phyloP scores from a whole-genome alignment of 768 basidiomycete species.

The Collybia sp. region DNA sequence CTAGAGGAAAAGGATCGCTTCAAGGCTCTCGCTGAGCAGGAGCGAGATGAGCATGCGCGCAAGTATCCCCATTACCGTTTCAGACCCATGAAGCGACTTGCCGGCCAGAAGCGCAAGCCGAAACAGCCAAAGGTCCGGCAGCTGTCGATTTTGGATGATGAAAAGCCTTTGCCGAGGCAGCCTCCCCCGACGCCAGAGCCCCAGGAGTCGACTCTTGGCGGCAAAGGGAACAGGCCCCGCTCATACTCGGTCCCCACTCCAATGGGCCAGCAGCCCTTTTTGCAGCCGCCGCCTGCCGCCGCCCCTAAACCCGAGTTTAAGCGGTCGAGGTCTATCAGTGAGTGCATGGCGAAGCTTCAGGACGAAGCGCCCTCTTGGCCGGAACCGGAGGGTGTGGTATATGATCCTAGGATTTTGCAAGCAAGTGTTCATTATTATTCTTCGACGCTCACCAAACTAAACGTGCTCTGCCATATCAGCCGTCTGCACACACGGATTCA shows the following conservation, averaged over 20 bases:
- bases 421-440: slow-evolving; percentile 5
- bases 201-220: not conserved
- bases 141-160: not conserved
- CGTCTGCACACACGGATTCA: not conserved
- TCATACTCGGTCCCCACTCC: not conserved
- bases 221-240: not conserved
- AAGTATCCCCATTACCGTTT: slow-evolving; percentile 62
- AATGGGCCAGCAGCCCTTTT: not conserved
- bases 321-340: slow-evolving; percentile 14
- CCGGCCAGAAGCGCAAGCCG: slow-evolving; percentile 18
- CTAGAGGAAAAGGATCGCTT: slow-evolving; percentile 42
- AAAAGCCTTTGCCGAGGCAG: not conserved
- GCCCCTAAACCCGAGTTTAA: slow-evolving; percentile 7
- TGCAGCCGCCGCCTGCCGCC: not conserved
- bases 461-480: not conserved
- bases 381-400: slow-evolving; percentile 5
- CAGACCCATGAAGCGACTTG: slow-evolving; percentile 43
- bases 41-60: slow-evolving; percentile 52
- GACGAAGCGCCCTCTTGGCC: not conserved
- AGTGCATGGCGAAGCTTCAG: slow-evolving; percentile 2
- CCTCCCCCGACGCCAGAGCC: slow-evolving; percentile 3
- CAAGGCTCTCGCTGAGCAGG: slow-evolving; percentile 47
- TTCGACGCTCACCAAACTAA: not conserved
- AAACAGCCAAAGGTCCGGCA: slow-evolving; percentile 10
- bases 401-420: slow-evolving; percentile 5